Percentiles rank a stretch among this genome's conserved stretches.
Evolutionary conservation across 495 filamentous ascomycete species (phyloP).

Genomic region (Penicillium coffeae): DNA sequence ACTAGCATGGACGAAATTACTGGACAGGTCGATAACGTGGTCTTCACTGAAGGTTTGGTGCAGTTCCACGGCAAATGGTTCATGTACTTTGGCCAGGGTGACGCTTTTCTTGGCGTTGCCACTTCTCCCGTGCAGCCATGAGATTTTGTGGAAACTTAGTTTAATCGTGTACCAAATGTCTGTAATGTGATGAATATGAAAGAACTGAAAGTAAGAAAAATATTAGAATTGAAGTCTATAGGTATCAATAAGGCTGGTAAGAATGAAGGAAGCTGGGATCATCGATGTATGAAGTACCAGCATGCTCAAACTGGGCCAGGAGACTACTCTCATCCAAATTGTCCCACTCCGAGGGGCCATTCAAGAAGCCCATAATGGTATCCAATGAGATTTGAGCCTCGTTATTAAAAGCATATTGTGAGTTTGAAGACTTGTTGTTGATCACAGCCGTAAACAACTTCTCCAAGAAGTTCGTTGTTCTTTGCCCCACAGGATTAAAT

Average conservation of each 20-base stretch:
- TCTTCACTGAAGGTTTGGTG: constrained; percentile 6
- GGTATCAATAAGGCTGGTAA: constrained; percentile 2
- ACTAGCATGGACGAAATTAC: constrained; percentile 1
- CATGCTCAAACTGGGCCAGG: neutral
- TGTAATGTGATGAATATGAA: no score
- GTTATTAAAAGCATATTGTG: neutral
- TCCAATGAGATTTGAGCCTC: neutral
- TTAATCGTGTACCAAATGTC: no score
- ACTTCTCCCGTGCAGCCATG: neutral
- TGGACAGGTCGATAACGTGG: constrained; percentile 7
- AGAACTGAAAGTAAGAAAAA: neutral
- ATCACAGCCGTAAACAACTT: constrained; percentile 4
- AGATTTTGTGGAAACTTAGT: no score
- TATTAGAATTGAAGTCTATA: neutral
- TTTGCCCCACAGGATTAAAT: constrained; percentile 7
- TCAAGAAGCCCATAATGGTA: constrained; percentile 6
- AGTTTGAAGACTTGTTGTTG: neutral
- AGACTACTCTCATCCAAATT: neutral
- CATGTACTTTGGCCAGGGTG: constrained; percentile 7
- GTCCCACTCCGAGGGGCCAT: constrained; percentile 4
- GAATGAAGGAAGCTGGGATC: neutral
- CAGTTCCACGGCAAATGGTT: constrained; percentile 8
- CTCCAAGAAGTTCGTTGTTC: constrained; percentile 4
- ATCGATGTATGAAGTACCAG: constrained; percentile 1
- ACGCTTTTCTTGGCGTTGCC: neutral